Evolutionary conservation across 257 asterid species (phyloP).

Genomic region (Linderniella brevidens): DNA sequence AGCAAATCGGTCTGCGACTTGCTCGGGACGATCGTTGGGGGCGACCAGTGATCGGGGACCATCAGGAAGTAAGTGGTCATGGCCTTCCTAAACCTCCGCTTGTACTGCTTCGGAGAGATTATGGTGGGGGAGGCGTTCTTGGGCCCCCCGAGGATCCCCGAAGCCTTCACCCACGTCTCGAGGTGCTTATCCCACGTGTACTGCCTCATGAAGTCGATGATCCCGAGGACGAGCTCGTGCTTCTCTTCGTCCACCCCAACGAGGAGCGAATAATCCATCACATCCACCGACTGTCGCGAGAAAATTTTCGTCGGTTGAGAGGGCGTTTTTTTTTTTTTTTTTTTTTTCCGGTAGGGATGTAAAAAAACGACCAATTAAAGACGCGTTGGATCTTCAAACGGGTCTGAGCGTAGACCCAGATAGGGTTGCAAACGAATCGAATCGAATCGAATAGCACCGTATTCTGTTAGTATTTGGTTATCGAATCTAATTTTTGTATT

Average conservation of each 20-base stretch:
- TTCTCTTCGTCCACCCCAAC: constrained; percentile 87
- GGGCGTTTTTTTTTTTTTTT: background rate
- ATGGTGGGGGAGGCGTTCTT: constrained; percentile 71
- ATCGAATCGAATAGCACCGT: too few relatives aligned
- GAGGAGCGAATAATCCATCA: constrained; percentile 85
- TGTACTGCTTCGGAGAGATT: constrained; percentile 87
- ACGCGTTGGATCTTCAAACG: too few relatives aligned
- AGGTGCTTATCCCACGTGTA: constrained; percentile 98
- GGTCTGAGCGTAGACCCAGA: too few relatives aligned
- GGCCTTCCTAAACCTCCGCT: constrained; percentile 88
- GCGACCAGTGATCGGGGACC: constrained; percentile 98
- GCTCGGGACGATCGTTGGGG: constrained; percentile 37
- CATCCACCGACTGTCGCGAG: constrained; percentile 56
- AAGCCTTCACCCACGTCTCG: constrained; percentile 89
- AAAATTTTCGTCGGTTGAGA: background rate
- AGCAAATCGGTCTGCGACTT: constrained; percentile 39
- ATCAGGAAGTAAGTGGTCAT: constrained; percentile 82
- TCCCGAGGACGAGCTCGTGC: constrained; percentile 90
- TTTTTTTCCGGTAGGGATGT: too few relatives aligned
- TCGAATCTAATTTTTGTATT: too few relatives aligned
- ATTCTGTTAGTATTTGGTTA: too few relatives aligned
- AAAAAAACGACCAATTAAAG: too few relatives aligned
- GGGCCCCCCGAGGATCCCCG: constrained; percentile 92
- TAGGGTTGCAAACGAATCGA: too few relatives aligned
- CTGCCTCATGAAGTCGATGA: constrained; percentile 94